Evolutionary conservation across 371 early-diverging fungal species (phyloP), one percentile per base, ranked within the genome.

Genomic region (Conidiobolus coronatus): DNA sequence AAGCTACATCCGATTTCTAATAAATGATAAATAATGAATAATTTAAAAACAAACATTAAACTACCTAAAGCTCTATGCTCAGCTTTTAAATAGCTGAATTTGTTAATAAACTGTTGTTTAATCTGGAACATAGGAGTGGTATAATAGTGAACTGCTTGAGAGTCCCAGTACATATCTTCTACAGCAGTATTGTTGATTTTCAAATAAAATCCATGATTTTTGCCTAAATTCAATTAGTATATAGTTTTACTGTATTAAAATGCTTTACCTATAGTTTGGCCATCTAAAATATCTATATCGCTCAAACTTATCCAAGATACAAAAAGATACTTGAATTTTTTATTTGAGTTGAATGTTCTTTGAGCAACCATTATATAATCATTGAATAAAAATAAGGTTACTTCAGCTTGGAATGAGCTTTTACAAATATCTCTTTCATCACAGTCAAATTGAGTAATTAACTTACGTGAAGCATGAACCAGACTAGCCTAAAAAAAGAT

Each of bases 161-260:
- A 37, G 33, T 47, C 48, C 48, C 48, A 47, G 22, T 47, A 47
- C 6, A 47, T 13, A 22, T 47, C 48, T 29, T 47, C 48, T 22
- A 29, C 29, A 29, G 29, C 29, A 29, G 29, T 29, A 9, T 9
- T 29, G 9, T 29, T 29, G 9, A 29, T 29, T 29, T 29, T 29
- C 29, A 29, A 29, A 29, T 29, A 29, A 29, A 29, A 29, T 29
- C 29, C 29, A 29, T 29, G 29, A 29, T 29, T 29, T 29, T 29
- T 29, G 29, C 29, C 29, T 29, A 29, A 29, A 29, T 5, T 9
- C 3, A 29, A 9, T 29, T 29, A 29, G 9, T 29, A 29, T 5
- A 29, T 29, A n/a, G n/a, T n/a, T n/a, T n/a, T n/a, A n/a, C n/a
- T n/a, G n/a, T n/a, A n/a, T n/a, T n/a, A n/a, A n/a, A n/a, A n/a